Base-by-base conservation (phyloP, 306 rosid genomes). In the Cucumis sativus region DNA sequence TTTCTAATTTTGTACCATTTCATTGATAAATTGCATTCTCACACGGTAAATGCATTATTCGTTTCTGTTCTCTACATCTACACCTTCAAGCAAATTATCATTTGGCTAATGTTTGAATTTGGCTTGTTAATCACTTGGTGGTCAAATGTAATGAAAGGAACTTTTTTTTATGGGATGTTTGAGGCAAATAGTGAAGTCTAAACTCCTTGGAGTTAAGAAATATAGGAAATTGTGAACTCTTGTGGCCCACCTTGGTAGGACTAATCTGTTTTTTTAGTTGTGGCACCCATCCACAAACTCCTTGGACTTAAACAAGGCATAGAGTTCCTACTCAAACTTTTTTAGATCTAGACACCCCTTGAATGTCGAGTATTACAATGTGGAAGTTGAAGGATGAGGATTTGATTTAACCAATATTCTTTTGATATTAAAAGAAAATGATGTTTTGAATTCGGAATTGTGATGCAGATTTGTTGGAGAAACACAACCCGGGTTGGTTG, bases 401-500 rank as follows among this genome's bases (percentile, higher is more conserved):
- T 39, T 18, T 37, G 72, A 10, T 37, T 45, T 65, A 65, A 17
- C 25, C 72, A 17, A 35, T 62, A 15, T 20, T 10, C 15, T 12
- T 21, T n/a, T n/a, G 18, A 7, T 39, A 60, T 9, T n/a, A n/a
- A 1, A 49, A 57, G 39, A 55, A 58, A n/a, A 10, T 1, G n/a
- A 9, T 43, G 28, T 6, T 77, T 77, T 61, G 18, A 40, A 62
- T 47, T 1, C 4, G 37, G 37, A 33, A 33, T 33, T 33, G 37
- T 33, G 37, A 4, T 85, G 80, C 93, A 94, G 98, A 73, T 89
- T 94, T 77, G 80, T 49, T 2, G 80, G 65, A 7, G 95, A 88
- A 85, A 94, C 98, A 68, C 97, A 90, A 75, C 97, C 92, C 49
- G 95, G 95, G 7, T 65, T 94, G 62, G 77, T 78, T 77, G 84